Base-by-base conservation (phyloP, 768 basidiomycete genomes). In the Suillus fuscotomentosus region DNA sequence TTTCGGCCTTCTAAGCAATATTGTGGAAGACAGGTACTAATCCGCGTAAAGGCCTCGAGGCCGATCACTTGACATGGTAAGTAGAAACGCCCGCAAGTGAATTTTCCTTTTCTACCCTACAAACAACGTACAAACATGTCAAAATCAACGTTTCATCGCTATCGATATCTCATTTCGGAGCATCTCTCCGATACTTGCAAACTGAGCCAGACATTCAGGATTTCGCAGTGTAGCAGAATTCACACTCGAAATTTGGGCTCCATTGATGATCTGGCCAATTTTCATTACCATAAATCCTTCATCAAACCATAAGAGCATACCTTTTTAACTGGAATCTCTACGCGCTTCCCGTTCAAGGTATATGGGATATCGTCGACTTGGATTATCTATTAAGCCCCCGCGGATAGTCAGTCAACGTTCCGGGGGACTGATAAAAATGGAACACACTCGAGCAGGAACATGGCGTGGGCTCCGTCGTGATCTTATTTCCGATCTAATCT, bases 281-380 rank as follows among this genome's bases (percentile, higher is more conserved):
- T 17, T 7, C 48, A 62, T 59, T 61, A 62, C 63, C 68, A 63
- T 57, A 53, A 67, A 65, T 63, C 43, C 63, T 65, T 24, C 48
- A 27, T 24, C 48, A 22, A 66, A 64, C 43, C 45, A 41, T 61
- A 36, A 62, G 57, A 54, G 63, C 55, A 51, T 62, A 66, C 88
- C 85, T 90, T 91, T 75, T 89, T 90, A 45, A 91, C 86, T 13
- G 88, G 81, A 10, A 92, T 89, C 74, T 93, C 91, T 54, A 94
- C 90, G 50, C 88, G 84, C 72, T 93, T 94, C 42, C 88, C 88
- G 67, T 92, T 93, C 65, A 93, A 76, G 24, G 92, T 94, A 71
- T 92, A 89, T 5, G 91, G 91, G 17, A 93, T 83, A 73, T 92
- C 90, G 10, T 75, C 67, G 17, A 87, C 87, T 73, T 90, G 87